Evolutionary conservation across 257 asterid genomes (phyloP).

Genomic region (Misopates orontium): DNA sequence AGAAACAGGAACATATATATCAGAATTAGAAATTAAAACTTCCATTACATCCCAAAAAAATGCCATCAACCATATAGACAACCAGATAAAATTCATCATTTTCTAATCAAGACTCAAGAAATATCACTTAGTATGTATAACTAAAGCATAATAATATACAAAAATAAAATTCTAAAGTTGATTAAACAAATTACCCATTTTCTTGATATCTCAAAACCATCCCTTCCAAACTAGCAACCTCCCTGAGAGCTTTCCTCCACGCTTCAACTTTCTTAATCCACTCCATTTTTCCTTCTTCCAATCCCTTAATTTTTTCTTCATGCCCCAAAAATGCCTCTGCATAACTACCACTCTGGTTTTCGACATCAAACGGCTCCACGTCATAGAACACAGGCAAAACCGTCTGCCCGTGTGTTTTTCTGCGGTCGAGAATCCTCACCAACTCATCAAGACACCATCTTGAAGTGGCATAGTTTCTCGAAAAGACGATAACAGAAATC

Average conservation of each 20-base stretch:
- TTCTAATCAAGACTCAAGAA: too few relatives aligned
- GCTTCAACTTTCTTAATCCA: neutral
- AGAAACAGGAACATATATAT: too few relatives aligned
- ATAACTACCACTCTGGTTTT: neutral
- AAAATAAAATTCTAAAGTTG: neutral
- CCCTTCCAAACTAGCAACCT: constrained; percentile 21
- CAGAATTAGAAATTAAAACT: too few relatives aligned
- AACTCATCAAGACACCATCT: constrained; percentile 4
- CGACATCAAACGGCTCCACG: neutral
- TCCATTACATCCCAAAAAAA: too few relatives aligned
- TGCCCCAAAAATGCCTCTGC: neutral
- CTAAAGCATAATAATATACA: too few relatives aligned
- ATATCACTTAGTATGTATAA: too few relatives aligned
- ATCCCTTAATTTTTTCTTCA: neutral
- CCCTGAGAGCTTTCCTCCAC: constrained; percentile 26
- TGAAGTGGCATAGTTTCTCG: neutral
- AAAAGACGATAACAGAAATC: neutral
- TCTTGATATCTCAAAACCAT: constrained; percentile 1
- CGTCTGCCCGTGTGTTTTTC: neutral
- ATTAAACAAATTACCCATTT: neutral
- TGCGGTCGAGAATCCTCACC: neutral
- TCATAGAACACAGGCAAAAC: neutral
- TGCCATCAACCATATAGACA: too few relatives aligned
- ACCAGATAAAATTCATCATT: too few relatives aligned
- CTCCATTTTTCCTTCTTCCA: neutral